These are phyloP conservation scores for Moesziomyces sp. DNA, from an alignment of 1,284 basidiomycete species.

Conservation along the genomic window DNA sequence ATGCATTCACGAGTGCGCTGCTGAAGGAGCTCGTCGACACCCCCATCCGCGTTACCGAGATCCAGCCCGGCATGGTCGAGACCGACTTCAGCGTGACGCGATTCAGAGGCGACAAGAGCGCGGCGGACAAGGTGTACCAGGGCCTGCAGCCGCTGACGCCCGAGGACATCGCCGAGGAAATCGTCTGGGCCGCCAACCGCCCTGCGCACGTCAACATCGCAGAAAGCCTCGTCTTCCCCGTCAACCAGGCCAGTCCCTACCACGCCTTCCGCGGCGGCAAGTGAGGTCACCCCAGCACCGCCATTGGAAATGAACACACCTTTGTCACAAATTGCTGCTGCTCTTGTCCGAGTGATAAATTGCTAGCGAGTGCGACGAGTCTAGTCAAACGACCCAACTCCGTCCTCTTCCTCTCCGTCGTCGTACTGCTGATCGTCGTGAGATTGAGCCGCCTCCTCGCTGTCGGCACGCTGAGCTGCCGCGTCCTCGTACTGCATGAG, in stretches of 20 bases:
- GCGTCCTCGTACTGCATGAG: constrained; percentile 4
- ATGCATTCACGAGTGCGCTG: constrained; percentile 85
- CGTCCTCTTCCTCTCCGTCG: constrained; percentile 15
- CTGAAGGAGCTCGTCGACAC: constrained; percentile 88
- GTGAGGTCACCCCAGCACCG: not conserved
- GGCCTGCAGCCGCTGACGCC: constrained; percentile 61
- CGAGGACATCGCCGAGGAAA: constrained; percentile 81
- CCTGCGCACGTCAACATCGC: constrained; percentile 67
- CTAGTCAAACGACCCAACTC: constrained; percentile 20
- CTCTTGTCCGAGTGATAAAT: not conserved
- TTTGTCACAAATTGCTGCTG: too few species aligned
- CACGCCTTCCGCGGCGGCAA: constrained; percentile 48
- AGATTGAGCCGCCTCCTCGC: constrained; percentile 3
- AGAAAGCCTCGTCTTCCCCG: constrained; percentile 56
- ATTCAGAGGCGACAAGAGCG: constrained; percentile 50
- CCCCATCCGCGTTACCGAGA: constrained; percentile 64
- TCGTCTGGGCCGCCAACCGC: constrained; percentile 91
- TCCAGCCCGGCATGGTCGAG: constrained; percentile 81
- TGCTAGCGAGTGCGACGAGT: not conserved
- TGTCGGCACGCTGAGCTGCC: not conserved
- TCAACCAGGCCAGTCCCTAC: constrained; percentile 62
- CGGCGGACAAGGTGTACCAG: constrained; percentile 62
- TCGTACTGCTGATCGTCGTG: constrained; percentile 10
- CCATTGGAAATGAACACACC: not conserved
- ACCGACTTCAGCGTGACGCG: constrained; percentile 70